Evolutionary conservation across 2,329 filamentous ascomycete genomes (phyloP), one percentile per base, ranked within the genome.

Genomic region (Diaporthe capsici): DNA sequence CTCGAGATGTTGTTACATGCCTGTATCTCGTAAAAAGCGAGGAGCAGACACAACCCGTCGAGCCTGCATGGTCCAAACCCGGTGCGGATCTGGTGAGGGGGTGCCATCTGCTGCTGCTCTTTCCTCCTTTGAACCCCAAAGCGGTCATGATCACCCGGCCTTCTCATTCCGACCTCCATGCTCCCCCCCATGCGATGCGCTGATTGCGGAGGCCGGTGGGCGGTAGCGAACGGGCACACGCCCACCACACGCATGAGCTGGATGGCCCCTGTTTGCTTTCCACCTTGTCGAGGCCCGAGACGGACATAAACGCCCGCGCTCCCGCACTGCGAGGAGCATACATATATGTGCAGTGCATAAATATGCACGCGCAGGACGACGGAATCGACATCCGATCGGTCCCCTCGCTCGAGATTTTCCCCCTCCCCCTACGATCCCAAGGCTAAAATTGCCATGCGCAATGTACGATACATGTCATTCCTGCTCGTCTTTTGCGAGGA

Each of bases 361-460:
- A 34, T 22, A 71, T 7, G 55, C 51, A 71, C 28, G n/a, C 53
- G 31, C 47, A 53, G 17, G 17, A 31, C 47, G 51, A 68, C 63
- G 28, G 44, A 12, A n/a, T 10, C 22, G 9, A 22, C 65, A 53
- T 39, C 22, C 22, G 20, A 51, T 70, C 65, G 34, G 49, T 8
- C 47, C 61, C 44, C 28, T 17, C 31, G 22, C 4, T 34, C 22
- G 13, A 51, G n/a, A 37, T 25, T 28, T 22, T 20, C 22, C 44
- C n/a, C 2, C 28, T 39, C 34, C 34, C 34, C 37, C 37, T 12
- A 39, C 37, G 37, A 51, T 25, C 9, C 28, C 10, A 22, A 44
- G 58, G 37, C 58, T 44, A 22, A 44, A 44, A 5, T 7, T 63
- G n/a, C 58, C n/a, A 4, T 22, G 17, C 37, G 31, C 31, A 34